Evolutionary conservation across 331 rosid species (phyloP).

Genomic region (Pyrus hybrid): DNA sequence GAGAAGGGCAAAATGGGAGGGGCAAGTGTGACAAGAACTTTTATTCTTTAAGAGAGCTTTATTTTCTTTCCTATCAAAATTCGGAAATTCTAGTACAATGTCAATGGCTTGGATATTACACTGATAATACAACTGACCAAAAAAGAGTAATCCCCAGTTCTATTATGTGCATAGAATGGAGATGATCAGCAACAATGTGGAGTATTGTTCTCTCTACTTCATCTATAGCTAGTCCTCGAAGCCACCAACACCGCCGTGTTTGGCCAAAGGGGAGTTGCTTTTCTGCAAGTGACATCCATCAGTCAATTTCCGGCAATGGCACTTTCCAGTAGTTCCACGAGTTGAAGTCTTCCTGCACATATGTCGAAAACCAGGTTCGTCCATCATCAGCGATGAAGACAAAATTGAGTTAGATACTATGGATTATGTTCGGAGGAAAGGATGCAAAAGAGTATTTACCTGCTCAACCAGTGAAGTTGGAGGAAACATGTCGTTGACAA

Average conservation of each 20-base stretch:
- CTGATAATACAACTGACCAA: background rate
- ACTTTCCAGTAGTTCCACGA: slow-evolving; percentile 86
- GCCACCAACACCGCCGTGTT: slow-evolving; percentile 6
- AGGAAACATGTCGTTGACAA: slow-evolving; percentile 93
- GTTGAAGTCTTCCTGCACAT: slow-evolving; percentile 80
- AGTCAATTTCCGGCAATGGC: slow-evolving; percentile 57
- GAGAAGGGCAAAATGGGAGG: background rate
- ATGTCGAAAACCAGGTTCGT: background rate
- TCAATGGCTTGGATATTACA: background rate
- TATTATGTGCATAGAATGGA: slow-evolving; percentile 4
- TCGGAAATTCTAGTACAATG: background rate
- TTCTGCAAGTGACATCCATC: slow-evolving; percentile 1
- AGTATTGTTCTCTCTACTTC: background rate
- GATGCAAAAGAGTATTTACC: slow-evolving; percentile 25
- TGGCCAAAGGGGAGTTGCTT: slow-evolving; percentile 10
- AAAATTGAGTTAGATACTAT: background rate
- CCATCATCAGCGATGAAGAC: background rate
- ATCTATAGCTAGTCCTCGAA: background rate
- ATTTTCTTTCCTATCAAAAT: background rate
- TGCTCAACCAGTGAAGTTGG: slow-evolving; percentile 78
- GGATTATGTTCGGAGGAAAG: background rate
- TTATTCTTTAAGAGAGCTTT: background rate
- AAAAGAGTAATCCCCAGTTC: background rate
- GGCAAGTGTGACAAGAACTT: background rate
- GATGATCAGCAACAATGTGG: slow-evolving; percentile 10